Evolutionary conservation across 1,139 yeast species (phyloP).

Genomic region (Geotrichum bryndzae): DNA sequence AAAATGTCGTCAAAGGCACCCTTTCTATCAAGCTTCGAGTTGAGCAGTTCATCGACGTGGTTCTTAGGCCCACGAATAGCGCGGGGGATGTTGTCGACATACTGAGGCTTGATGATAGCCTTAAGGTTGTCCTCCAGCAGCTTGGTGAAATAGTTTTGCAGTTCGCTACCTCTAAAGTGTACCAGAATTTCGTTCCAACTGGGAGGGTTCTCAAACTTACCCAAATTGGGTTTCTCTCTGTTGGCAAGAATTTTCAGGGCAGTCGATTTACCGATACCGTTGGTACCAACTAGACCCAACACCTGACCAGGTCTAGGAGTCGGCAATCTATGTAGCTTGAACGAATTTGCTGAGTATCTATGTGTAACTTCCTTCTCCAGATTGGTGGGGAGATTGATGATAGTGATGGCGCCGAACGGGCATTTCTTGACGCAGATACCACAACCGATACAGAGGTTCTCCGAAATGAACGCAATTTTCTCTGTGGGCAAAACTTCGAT

Average conservation of each 20-base stretch:
- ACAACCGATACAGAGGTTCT: constrained; percentile 93
- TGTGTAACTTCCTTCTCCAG: constrained; percentile 89
- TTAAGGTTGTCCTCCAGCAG: constrained; percentile 88
- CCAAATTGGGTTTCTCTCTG: constrained; percentile 94
- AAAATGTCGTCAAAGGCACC: constrained; percentile 58
- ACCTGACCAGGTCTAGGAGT: constrained; percentile 99
- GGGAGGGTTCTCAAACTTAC: constrained; percentile 90
- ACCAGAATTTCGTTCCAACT: constrained; percentile 92
- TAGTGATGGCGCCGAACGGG: constrained; percentile 94
- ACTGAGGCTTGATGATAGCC: constrained; percentile 95
- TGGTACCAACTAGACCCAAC: constrained; percentile 93
- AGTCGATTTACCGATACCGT: constrained; percentile 98
- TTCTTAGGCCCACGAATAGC: constrained; percentile 88
- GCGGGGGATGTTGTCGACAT: constrained; percentile 93
- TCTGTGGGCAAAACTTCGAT: constrained; percentile 89
- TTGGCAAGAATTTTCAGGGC: constrained; percentile 97
- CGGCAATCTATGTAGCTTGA: constrained; percentile 93
- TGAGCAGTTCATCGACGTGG: constrained; percentile 78
- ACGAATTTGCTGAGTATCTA: constrained; percentile 95
- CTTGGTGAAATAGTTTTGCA: constrained; percentile 92
- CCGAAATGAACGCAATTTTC: constrained; percentile 94
- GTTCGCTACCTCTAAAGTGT: constrained; percentile 92
- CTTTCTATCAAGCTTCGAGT: constrained; percentile 64
- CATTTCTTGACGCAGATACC: constrained; percentile 99
- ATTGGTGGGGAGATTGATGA: constrained; percentile 93